A percentile compares a stretch with the other conserved stretches of the same genome.
phyloP scores from a whole-genome alignment of 2,329 filamentous ascomycete genomes.

The Sclerotinia sclerotiorum region DNA sequence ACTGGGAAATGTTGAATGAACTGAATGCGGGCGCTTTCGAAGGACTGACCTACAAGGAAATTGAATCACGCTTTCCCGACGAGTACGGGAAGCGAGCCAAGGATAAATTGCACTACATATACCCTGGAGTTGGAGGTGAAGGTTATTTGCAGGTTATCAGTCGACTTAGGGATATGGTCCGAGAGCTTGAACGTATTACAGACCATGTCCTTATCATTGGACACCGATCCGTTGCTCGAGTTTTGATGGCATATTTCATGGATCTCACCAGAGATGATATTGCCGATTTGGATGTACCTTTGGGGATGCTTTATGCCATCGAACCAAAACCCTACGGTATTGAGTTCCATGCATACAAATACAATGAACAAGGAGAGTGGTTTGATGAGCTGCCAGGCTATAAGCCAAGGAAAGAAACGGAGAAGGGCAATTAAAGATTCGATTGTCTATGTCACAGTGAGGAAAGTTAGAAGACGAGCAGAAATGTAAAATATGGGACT shows the following conservation, averaged over 20 bases:
- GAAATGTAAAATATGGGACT: background rate
- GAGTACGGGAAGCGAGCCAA: conserved; percentile 77
- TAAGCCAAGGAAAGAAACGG: conserved; percentile 60
- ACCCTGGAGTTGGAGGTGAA: conserved; percentile 92
- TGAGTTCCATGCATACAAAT: conserved; percentile 93
- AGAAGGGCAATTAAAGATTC: conserved; percentile 33
- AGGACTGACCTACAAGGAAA: conserved; percentile 91
- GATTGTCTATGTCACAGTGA: background rate
- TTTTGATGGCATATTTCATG: conserved; percentile 95
- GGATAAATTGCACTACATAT: conserved; percentile 95
- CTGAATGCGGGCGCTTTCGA: conserved; percentile 92
- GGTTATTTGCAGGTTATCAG: conserved; percentile 97
- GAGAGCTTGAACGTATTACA: conserved; percentile 95
- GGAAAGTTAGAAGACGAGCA: background rate
- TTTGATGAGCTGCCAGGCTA: conserved; percentile 88
- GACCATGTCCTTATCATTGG: conserved; percentile 92
- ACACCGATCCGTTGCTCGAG: conserved; percentile 87
- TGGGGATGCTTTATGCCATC: conserved; percentile 91
- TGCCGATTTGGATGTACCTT: conserved; percentile 87
- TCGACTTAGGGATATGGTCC: conserved; percentile 89
- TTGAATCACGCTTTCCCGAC: conserved; percentile 72
- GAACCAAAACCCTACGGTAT: conserved; percentile 98
- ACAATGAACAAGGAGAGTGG: conserved; percentile 73
- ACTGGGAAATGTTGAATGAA: conserved; percentile 97
- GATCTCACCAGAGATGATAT: conserved; percentile 88